Evolutionary conservation across 208 protist species (phyloP).

Genomic region (Tritrichomonas foetus): DNA sequence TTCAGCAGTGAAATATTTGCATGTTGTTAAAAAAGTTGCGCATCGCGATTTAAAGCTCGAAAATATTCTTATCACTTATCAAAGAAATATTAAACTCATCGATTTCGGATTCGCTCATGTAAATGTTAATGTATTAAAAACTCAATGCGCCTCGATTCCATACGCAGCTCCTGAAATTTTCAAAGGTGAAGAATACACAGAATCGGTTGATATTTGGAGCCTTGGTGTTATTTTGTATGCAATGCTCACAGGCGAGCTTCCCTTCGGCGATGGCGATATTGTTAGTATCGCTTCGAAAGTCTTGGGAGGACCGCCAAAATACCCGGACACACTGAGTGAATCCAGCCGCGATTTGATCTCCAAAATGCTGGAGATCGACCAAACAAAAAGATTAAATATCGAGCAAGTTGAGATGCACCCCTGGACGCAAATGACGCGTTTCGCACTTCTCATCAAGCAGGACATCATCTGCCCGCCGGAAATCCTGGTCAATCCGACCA

Average conservation of each 20-base stretch:
- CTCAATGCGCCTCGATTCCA: not conserved
- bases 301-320: not conserved
- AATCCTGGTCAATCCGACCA: too few species aligned
- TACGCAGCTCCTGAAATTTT: not conserved
- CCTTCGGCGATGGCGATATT: not conserved
- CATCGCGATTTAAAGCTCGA: not conserved
- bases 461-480: too few species aligned
- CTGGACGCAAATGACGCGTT: not conserved
- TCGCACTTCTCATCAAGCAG: too few species aligned
- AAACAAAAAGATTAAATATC: not conserved
- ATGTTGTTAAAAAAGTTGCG: not conserved
- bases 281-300: not conserved
- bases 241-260: not conserved
- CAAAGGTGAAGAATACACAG: not conserved
- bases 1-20: not conserved
- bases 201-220: not conserved
- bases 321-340: not conserved
- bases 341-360: not conserved
- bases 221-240: slow-evolving; percentile 1
- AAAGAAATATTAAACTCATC: not conserved
- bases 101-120: slow-evolving; percentile 38
- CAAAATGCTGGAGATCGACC: not conserved
- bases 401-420: not conserved
- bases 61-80: not conserved
- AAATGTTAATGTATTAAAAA: not conserved